phyloP scores from a whole-genome alignment of 139 green algal genomes.

The Zygnema circumcarinatum region DNA sequence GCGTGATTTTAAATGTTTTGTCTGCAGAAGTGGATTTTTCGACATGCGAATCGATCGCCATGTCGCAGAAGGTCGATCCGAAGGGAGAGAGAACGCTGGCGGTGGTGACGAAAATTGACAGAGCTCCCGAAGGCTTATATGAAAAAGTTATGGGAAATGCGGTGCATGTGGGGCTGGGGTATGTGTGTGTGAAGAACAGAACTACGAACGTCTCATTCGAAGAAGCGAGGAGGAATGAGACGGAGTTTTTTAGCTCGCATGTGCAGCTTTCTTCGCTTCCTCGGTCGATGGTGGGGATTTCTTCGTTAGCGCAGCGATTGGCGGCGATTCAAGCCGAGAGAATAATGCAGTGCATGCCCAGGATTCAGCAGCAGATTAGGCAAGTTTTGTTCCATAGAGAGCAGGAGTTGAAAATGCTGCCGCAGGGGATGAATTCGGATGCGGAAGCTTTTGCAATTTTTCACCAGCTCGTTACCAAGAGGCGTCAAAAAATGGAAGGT shows the following conservation, averaged over 20 bases:
- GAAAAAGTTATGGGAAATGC: conserved; percentile 39
- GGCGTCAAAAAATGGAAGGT: conserved; percentile 21
- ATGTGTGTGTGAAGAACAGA: conserved; percentile 39
- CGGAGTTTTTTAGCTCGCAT: conserved; percentile 19
- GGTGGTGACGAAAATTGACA: conserved; percentile 51
- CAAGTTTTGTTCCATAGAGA: background rate
- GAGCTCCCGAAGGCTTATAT: conserved; percentile 30
- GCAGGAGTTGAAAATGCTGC: conserved; percentile 22
- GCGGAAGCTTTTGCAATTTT: conserved; percentile 11
- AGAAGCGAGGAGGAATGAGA: conserved; percentile 8
- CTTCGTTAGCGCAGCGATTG: conserved; percentile 5
- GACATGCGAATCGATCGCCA: conserved; percentile 46
- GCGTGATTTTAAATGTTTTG: conserved; percentile 50
- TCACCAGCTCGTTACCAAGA: background rate
- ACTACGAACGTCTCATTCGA: conserved; percentile 21
- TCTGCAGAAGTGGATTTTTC: conserved; percentile 44
- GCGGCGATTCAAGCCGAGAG: conserved; percentile 28
- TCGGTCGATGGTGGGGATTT: conserved; percentile 22
- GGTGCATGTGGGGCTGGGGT: conserved; percentile 35
- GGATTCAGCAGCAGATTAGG: conserved; percentile 27
- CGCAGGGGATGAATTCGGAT: background rate
- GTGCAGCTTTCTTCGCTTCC: background rate
- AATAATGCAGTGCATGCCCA: conserved; percentile 20
- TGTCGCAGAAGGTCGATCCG: conserved; percentile 48
- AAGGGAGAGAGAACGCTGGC: conserved; percentile 40